Evolutionary conservation across 2,329 filamentous ascomycete species (phyloP), one percentile per base, ranked within the genome.

Genomic region (Cladophialophora bantiana): DNA sequence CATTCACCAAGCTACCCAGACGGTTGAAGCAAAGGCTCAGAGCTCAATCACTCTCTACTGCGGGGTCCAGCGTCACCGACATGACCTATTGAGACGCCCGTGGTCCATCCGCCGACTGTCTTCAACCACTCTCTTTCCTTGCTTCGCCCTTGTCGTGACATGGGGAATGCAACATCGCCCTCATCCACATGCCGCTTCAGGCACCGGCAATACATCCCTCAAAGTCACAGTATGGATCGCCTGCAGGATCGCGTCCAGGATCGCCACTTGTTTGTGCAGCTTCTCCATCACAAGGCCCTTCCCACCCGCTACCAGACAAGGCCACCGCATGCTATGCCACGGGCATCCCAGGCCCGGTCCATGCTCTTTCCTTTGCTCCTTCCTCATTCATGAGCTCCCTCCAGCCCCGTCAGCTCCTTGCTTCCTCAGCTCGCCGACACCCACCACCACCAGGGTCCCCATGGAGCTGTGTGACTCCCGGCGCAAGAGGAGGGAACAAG

Each of bases 171-270:
- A 61, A 61, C 59, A 48, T 61, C 36, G 36, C 34, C 52, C 34
- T 61, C 48, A 38, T 53, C 59, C 59, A 61, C 59, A 61, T 61
- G 59, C 59, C 59, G 12, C 42, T 61, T 61, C 58, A 35, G 45
- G 58, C 58, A 53, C 45, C 45, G 18, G 20, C 32, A 32, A 48
- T 59, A 40, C 45, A 50, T 7, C 2, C 20, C 45, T 50, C 45
- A 50, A 50, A 50, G 45, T 50, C 45, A 50, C 45, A 36, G 20
- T 52, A 61, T 61, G 34, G 59, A 61, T 52, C 59, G 35, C 59
- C 20, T 20, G 15, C 18, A n/a, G 9, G 13, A 26, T 52, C 48
- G 12, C 48, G 13, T n/a, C 20, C 45, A 13, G 45, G 45, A 50
- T 58, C 20, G 34, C 35, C 55, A 13, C 18, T 50, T 48, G 20